Percentiles rank a stretch among this genome's conserved stretches.
Evolutionary conservation across 768 basidiomycete genomes (phyloP).

Genomic region (Vararia minispora): DNA sequence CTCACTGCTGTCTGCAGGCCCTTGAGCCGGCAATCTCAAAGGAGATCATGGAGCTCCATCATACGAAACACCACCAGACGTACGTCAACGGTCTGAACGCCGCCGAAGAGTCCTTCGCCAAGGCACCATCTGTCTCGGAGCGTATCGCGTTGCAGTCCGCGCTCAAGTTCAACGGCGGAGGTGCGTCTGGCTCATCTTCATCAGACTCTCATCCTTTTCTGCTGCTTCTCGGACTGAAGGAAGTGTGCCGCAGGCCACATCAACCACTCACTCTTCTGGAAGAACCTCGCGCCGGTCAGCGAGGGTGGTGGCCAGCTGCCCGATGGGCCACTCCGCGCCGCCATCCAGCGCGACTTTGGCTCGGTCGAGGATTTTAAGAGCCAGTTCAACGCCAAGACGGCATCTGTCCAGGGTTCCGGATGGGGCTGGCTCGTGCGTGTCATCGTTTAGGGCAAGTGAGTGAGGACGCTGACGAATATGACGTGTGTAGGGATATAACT

Average conservation of each 20-base stretch:
- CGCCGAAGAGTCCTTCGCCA: constrained; percentile 75
- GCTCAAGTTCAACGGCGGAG: constrained; percentile 97
- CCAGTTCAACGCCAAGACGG: constrained; percentile 77
- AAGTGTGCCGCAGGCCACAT: constrained; percentile 55
- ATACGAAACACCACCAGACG: constrained; percentile 82
- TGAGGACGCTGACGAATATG: not conserved
- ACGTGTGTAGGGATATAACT: constrained; percentile 59
- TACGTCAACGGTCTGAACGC: constrained; percentile 95
- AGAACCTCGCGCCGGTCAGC: constrained; percentile 74
- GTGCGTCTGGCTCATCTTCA: constrained; percentile 23
- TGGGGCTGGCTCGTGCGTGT: constrained; percentile 91
- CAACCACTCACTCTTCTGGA: constrained; percentile 97
- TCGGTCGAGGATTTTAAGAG: constrained; percentile 80
- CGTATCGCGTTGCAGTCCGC: constrained; percentile 81
- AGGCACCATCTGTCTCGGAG: constrained; percentile 54
- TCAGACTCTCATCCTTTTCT: not conserved
- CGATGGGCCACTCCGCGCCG: constrained; percentile 61
- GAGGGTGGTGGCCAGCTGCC: constrained; percentile 53
- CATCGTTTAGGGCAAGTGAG: not conserved
- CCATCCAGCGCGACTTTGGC: constrained; percentile 75
- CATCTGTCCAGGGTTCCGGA: constrained; percentile 90
- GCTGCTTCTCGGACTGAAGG: not conserved
- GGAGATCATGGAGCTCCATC: constrained; percentile 92
- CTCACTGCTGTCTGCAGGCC: constrained; percentile 33
- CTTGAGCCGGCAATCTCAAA: constrained; percentile 88